Base-by-base conservation (phyloP, 768 basidiomycete species). In the Calocybe indica region DNA sequence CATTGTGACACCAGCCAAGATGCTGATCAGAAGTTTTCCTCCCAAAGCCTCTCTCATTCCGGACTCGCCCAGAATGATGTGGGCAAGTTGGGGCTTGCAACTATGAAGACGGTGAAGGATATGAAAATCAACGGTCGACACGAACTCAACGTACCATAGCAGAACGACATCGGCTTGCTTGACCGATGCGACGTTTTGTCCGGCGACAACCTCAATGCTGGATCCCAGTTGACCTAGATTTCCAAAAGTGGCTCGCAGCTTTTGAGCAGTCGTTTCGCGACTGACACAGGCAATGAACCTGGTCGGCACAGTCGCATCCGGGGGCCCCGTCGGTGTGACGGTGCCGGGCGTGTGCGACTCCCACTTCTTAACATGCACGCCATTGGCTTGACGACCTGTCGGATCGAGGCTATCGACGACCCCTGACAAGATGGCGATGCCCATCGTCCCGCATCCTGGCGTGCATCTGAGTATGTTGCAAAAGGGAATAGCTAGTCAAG, bases 401-500 rank as follows among this genome's bases (percentile, higher is more conserved):
- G 56, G 64, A 64, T 92, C 78, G 37, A 97, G 80, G 59, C 89
- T 89, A 52, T 85, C 79, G 43, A 96, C 72, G 37, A 97, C 88
- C 39, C 96, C 96, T 15, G 95, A 94, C 42, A 93, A 79, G 63
- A 99, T 78, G 49, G 96, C 93, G 57, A 97, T 69, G 48, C 96
- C 96, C 96, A 99, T 98, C 8, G 95, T 98, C 48, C 96, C 96
- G 66, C 96, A 98, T 75, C 95, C 96, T 85, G 58, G 49, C 51
- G 48, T 52, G 54, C 53, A 50, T 56, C 8, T 43, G 46, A 49
- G 47, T 46, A 44, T 33, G 55, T 48, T 52, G 32, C 40, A 22
- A 9, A 38, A 22, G 36, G 34, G 49, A 37, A 14, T 3, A 38
- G 32, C 52, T 47, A 42, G 48, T 51, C 36, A 54, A 47, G 51